Conservation (phyloP, 768 basidiomycete genomes). For the Mrakia gelida region DNA sequence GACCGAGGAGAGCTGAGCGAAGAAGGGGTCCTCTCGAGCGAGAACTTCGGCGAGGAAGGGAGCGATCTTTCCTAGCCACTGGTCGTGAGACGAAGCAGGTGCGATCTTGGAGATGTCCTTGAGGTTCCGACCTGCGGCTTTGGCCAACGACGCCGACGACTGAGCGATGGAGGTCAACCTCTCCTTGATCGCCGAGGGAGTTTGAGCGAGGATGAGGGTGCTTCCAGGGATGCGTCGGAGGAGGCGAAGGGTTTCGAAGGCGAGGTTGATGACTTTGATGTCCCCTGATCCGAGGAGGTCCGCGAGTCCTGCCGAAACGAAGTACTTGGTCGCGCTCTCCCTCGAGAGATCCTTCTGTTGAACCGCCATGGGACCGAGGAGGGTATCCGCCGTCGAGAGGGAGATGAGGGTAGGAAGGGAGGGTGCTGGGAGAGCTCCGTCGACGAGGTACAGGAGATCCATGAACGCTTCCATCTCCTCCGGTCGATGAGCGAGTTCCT, state of each 20-base stretch:
- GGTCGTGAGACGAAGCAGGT: background rate
- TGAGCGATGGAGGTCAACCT: constrained; percentile 6
- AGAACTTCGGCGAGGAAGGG: constrained; percentile 59
- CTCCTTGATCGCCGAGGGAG: background rate
- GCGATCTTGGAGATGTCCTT: background rate
- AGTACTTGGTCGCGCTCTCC: constrained; percentile 17
- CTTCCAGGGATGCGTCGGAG: background rate
- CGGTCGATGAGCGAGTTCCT: constrained; percentile 49
- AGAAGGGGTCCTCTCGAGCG: constrained; percentile 58
- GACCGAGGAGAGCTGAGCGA: constrained; percentile 61
- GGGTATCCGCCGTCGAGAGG: background rate
- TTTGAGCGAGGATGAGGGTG: background rate
- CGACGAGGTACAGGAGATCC: constrained; percentile 56
- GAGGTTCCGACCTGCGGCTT: background rate
- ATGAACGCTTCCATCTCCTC: constrained; percentile 72
- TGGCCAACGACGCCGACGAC: background rate
- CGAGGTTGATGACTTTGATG: constrained; percentile 41
- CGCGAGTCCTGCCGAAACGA: constrained; percentile 55
- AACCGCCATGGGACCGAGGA: constrained; percentile 12
- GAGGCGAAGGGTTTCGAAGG: constrained; percentile 4
- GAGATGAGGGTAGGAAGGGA: constrained; percentile 14
- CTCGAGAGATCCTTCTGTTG: constrained; percentile 35
- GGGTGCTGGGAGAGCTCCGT: constrained; percentile 58
- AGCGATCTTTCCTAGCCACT: constrained; percentile 62
- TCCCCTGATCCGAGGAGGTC: constrained; percentile 57